Conservation (phyloP, 164 flowering plant species). For the Tetrastigma voinierianum region DNA sequence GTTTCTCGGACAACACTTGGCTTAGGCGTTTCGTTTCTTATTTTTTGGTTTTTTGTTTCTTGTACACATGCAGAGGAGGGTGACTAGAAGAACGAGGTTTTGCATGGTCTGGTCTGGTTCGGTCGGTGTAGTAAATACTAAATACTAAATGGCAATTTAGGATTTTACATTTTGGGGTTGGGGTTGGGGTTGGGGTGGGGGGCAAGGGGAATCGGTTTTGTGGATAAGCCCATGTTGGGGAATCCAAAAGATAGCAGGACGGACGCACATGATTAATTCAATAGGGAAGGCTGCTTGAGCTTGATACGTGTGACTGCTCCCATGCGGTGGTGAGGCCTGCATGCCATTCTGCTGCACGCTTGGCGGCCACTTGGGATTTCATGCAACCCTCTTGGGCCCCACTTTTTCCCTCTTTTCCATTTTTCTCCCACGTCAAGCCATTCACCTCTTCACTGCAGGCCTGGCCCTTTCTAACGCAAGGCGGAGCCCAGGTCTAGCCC, state of each 20-base stretch:
- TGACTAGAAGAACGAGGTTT: neutral
- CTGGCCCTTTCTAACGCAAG: no score
- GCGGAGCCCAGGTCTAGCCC: no score
- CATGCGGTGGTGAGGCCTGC: slow-evolving; percentile 5
- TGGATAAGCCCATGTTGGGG: slow-evolving; percentile 13
- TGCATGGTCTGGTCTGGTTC: no score
- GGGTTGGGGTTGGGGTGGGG: neutral
- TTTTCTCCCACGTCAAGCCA: no score
- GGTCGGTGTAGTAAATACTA: no score
- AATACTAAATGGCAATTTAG: no score
- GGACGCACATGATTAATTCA: neutral
- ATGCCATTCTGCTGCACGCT: neutral
- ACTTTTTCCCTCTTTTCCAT: neutral
- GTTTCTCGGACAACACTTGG: slow-evolving; percentile 20
- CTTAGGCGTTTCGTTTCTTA: slow-evolving; percentile 7
- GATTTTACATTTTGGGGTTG: slow-evolving; percentile 7
- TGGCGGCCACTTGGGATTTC: neutral
- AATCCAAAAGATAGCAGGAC: neutral
- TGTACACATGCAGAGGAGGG: slow-evolving; percentile 21
- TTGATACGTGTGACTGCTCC: slow-evolving; percentile 10
- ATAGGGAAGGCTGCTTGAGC: neutral
- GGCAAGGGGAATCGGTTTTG: slow-evolving; percentile 15
- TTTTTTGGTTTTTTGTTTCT: slow-evolving; percentile 1
- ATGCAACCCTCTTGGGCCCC: slow-evolving; percentile 10
- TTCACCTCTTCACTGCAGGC: no score